Conservation (phyloP, 169 alveolate species). For the Cryptosporidium bovis region DNA sequence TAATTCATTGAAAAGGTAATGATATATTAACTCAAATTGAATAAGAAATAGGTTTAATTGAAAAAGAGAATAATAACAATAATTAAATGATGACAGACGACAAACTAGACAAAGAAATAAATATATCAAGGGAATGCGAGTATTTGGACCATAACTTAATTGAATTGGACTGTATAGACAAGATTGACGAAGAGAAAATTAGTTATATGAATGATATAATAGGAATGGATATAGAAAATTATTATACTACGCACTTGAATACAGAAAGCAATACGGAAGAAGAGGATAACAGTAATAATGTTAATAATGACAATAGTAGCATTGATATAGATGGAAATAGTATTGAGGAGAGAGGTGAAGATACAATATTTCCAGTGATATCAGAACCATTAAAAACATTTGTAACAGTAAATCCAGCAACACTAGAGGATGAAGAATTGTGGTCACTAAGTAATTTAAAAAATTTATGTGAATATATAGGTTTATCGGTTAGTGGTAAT, state of each 20-base stretch:
- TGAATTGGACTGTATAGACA: not conserved
- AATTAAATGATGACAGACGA: too few species aligned
- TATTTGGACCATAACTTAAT: too few species aligned
- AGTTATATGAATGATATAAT: too few species aligned
- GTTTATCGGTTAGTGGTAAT: conserved; percentile 52
- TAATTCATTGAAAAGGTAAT: too few species aligned
- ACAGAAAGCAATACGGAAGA: conserved; percentile 18
- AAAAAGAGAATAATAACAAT: too few species aligned
- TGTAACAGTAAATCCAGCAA: conserved; percentile 68
- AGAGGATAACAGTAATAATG: conserved; percentile 5
- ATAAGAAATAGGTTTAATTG: too few species aligned
- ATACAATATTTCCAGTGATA: conserved; percentile 36
- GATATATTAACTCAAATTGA: too few species aligned
- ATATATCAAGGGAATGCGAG: too few species aligned
- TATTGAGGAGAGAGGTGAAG: not conserved
- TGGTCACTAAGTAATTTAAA: conserved; percentile 48
- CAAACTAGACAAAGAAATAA: too few species aligned
- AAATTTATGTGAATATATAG: conserved; percentile 48
- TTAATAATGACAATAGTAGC: not conserved
- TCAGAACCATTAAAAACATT: conserved; percentile 55
- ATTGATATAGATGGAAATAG: conserved; percentile 3
- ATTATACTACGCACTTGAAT: not conserved
- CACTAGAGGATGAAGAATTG: conserved; percentile 71
- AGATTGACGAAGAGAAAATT: not conserved
- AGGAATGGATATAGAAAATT: conserved; percentile 25